A percentile compares a stretch with the other conserved stretches of the same genome.
phyloP scores from a whole-genome alignment of 202 grass and related monocot genomes.

The Saccharum hybrid region DNA sequence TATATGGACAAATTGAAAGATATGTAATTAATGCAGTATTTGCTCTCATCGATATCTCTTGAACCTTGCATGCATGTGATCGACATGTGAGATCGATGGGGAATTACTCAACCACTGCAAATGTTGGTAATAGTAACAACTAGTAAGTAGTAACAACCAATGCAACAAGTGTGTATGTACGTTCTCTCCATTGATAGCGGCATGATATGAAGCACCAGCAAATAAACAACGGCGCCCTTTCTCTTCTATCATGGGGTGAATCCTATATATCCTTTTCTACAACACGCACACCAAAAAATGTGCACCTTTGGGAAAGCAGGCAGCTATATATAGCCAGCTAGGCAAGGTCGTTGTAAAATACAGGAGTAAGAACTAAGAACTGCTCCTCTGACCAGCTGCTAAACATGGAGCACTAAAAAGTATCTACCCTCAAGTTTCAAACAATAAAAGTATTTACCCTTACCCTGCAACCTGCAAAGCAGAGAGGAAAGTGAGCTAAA shows the following conservation, averaged over 20 bases:
- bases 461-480: background rate
- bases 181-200: constrained; percentile 34
- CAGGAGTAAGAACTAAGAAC: background rate
- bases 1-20: background rate
- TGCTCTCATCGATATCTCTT: background rate
- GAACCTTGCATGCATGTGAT: background rate
- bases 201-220: constrained; percentile 31
- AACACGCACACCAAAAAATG: background rate
- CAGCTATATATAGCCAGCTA: background rate
- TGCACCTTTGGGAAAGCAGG: constrained; percentile 35
- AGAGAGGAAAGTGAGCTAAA: background rate
- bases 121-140: no score
- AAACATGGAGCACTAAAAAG: no score
- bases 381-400: no score
- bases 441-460: no score
- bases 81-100: background rate
- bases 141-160: no score
- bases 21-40: background rate
- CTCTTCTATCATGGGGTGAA: constrained; percentile 39
- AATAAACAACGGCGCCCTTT: background rate
- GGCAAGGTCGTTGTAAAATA: background rate
- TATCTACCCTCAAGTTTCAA: no score
- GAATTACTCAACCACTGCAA: no score
- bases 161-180: no score
- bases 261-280: background rate